phyloP scores from a whole-genome alignment of 2,329 filamentous ascomycete genomes.

The Curvularia spicifera region DNA sequence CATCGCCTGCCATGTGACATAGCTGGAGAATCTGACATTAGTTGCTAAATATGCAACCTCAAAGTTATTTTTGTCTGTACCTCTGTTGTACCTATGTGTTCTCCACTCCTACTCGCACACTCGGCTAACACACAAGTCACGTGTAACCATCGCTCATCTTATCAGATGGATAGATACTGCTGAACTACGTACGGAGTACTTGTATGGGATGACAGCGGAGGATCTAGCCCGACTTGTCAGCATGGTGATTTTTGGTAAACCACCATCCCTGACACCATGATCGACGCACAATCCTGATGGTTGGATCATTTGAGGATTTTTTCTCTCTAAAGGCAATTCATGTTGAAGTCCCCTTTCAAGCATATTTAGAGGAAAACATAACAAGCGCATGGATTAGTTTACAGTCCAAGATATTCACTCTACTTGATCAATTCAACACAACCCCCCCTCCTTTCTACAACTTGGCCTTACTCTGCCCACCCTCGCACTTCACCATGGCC shows the following conservation, averaged over 20 bases:
- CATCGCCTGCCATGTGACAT: background rate
- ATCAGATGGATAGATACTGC: slow-evolving; percentile 30
- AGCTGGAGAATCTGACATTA: background rate
- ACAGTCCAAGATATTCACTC: background rate
- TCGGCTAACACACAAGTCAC: background rate
- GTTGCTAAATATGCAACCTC: no score
- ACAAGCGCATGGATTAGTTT: background rate
- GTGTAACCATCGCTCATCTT: slow-evolving; percentile 23
- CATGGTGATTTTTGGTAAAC: background rate
- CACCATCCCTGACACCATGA: no score
- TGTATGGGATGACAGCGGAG: slow-evolving; percentile 14
- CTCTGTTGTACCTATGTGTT: background rate
- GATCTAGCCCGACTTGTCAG: slow-evolving; percentile 27
- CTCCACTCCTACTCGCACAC: background rate
- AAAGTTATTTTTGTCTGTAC: background rate
- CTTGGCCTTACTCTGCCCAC: slow-evolving; percentile 44
- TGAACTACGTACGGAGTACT: background rate
- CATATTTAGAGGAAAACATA: background rate
- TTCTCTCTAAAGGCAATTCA: background rate
- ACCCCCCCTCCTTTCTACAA: slow-evolving; percentile 36
- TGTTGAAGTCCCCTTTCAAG: no score
- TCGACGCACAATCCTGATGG: background rate
- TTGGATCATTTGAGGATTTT: background rate
- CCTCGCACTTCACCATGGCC: slow-evolving; percentile 73
- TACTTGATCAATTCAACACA: no score